These are phyloP conservation scores for Telopea speciosissima DNA, from an alignment of 177 flowering plant species.

Conservation along the genomic window DNA sequence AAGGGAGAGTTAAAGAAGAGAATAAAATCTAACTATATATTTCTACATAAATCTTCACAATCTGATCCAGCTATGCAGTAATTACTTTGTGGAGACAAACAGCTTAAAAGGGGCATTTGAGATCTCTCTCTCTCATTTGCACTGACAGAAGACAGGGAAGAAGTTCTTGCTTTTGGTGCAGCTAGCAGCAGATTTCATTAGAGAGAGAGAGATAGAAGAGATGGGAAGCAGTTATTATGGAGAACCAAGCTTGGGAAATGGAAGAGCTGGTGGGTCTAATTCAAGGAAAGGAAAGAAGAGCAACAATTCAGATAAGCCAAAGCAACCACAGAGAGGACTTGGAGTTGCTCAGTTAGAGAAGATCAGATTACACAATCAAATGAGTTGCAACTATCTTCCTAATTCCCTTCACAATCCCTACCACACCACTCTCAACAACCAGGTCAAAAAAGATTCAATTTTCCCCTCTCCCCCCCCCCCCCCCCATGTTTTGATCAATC, in stretches of 20 bases:
- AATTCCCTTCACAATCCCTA: slow-evolving; percentile 27
- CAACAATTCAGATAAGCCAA: slow-evolving; percentile 61
- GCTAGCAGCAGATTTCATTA: neutral
- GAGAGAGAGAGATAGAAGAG: slow-evolving; percentile 14
- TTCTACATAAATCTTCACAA: slow-evolving; percentile 34
- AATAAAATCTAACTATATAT: slow-evolving; percentile 40
- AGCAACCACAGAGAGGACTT: slow-evolving; percentile 89
- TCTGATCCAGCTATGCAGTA: slow-evolving; percentile 72
- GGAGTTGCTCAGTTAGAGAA: slow-evolving; percentile 94
- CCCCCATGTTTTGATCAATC: too few relatives aligned
- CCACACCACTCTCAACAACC: slow-evolving; percentile 27
- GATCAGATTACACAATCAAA: slow-evolving; percentile 69
- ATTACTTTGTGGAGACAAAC: slow-evolving; percentile 13
- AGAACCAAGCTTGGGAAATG: slow-evolving; percentile 51
- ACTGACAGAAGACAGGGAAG: neutral
- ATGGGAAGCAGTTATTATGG: slow-evolving; percentile 70
- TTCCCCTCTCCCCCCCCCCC: too few relatives aligned
- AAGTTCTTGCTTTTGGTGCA: neutral
- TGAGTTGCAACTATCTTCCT: slow-evolving; percentile 31
- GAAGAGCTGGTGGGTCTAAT: slow-evolving; percentile 34
- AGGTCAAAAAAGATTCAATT: too few relatives aligned
- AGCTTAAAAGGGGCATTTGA: slow-evolving; percentile 27
- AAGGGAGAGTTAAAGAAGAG: too few relatives aligned
- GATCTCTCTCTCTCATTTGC: slow-evolving; percentile 31
- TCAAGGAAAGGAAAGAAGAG: slow-evolving; percentile 61